phyloP scores from a whole-genome alignment of 2,329 filamentous ascomycete species.

The Epichloe scottii region DNA sequence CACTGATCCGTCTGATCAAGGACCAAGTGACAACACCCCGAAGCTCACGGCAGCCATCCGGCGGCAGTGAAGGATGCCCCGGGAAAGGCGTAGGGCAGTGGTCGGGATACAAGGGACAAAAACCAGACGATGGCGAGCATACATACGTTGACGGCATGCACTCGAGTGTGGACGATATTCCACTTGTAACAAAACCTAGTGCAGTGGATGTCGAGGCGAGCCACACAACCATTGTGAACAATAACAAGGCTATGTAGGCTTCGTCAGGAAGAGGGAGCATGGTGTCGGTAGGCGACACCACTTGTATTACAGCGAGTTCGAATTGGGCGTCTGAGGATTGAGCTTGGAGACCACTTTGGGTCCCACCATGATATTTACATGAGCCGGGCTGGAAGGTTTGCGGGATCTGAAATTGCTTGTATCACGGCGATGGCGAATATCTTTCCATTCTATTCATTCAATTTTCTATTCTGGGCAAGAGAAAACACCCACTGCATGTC shows the following conservation, averaged over 20 bases:
- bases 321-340: too few species aligned
- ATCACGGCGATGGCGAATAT: background rate
- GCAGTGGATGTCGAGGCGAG: background rate
- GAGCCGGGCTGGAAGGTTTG: background rate
- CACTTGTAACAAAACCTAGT: slow-evolving; percentile 8
- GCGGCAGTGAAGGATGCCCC: background rate
- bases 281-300: background rate
- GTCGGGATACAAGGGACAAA: slow-evolving; percentile 5
- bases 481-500: too few species aligned
- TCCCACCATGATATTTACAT: background rate
- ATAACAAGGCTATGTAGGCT: background rate
- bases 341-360: background rate
- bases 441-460: background rate
- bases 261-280: background rate
- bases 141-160: slow-evolving; percentile 10
- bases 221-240: background rate
- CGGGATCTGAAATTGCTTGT: too few species aligned
- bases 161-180: slow-evolving; percentile 15
- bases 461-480: too few species aligned
- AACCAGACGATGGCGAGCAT: slow-evolving; percentile 11
- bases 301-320: background rate
- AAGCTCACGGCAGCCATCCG: slow-evolving; percentile 4
- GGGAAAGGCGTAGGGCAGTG: slow-evolving; percentile 6
- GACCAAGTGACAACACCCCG: slow-evolving; percentile 7
- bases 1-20: slow-evolving; percentile 11